Conservation (phyloP, 2,329 filamentous ascomycete genomes). For the Ciborinia camelliae region DNA sequence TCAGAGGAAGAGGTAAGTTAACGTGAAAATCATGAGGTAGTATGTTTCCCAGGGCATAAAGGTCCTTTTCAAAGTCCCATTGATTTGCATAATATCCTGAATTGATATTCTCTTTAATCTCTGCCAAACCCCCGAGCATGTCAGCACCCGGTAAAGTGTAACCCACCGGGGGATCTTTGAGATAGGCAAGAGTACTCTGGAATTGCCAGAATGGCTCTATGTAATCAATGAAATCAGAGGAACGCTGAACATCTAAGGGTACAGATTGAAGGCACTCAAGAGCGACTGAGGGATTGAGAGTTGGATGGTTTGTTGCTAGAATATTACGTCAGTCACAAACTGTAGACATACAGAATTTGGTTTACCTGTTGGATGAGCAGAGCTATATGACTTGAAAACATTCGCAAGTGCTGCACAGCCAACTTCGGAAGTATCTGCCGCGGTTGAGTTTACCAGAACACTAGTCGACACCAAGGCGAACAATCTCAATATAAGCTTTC, state of each 20-base stretch:
- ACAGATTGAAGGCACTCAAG: conserved; percentile 25
- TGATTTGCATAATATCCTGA: conserved; percentile 25
- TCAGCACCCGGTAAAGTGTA: conserved; percentile 25
- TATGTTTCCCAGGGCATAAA: conserved; percentile 22
- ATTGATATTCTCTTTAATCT: conserved; percentile 23
- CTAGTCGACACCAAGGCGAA: background rate
- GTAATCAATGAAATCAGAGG: conserved; percentile 22
- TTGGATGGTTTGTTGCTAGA: background rate
- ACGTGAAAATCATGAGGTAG: conserved; percentile 56
- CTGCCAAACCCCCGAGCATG: conserved; percentile 24
- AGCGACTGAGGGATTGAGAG: conserved; percentile 12
- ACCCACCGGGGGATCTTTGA: conserved; percentile 31
- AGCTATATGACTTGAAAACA: background rate
- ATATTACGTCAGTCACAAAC: background rate
- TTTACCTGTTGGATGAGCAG: conserved; percentile 1
- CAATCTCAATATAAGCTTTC: background rate
- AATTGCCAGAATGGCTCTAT: conserved; percentile 23
- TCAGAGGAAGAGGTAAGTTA: conserved; percentile 47
- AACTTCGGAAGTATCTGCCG: background rate
- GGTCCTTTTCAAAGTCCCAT: conserved; percentile 27
- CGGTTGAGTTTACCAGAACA: background rate
- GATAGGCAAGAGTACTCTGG: conserved; percentile 24
- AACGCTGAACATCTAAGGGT: conserved; percentile 21
- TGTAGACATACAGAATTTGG: background rate
- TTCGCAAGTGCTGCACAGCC: background rate